These are phyloP conservation scores for Penicillium janthinellum DNA, from an alignment of 2,329 filamentous ascomycete species.

Conservation along the genomic window DNA sequence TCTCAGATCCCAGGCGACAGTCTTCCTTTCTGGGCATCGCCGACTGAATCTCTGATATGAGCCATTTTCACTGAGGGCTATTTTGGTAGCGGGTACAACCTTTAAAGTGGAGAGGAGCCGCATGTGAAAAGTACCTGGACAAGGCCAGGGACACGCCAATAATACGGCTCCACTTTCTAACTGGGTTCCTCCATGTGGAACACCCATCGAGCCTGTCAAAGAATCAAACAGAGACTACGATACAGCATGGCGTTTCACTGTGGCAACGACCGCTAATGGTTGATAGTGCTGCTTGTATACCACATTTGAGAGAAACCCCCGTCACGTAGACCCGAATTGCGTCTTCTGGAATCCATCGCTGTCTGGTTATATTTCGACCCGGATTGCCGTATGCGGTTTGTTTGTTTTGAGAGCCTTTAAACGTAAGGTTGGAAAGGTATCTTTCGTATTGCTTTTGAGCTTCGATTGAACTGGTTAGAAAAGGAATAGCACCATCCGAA, in stretches of 20 bases:
- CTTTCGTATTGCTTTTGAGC: no score
- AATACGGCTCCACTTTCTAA: slow-evolving; percentile 18
- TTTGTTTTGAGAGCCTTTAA: neutral
- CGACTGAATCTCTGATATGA: slow-evolving; percentile 16
- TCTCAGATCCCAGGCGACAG: neutral
- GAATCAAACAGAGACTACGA: neutral
- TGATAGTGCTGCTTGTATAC: no score
- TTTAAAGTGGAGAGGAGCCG: slow-evolving; percentile 20
- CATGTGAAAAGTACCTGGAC: slow-evolving; percentile 25
- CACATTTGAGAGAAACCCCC: no score
- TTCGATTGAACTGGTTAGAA: no score
- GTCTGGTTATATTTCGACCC: neutral
- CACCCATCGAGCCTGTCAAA: neutral
- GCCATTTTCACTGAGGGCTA: slow-evolving; percentile 20
- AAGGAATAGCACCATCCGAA: neutral
- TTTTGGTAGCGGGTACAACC: slow-evolving; percentile 23
- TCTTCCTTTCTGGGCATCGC: neutral
- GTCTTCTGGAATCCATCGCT: neutral
- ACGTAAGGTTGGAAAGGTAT: no score
- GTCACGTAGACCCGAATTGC: neutral
- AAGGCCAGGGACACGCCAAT: slow-evolving; percentile 17
- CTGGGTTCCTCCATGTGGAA: neutral
- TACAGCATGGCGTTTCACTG: no score
- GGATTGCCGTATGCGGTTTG: neutral
- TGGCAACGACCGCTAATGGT: no score